A percentile compares a stretch with the other conserved stretches of the same genome.
phyloP scores from a whole-genome alignment of 192 early-diverging fungal genomes.

The Coemansia sp. region DNA sequence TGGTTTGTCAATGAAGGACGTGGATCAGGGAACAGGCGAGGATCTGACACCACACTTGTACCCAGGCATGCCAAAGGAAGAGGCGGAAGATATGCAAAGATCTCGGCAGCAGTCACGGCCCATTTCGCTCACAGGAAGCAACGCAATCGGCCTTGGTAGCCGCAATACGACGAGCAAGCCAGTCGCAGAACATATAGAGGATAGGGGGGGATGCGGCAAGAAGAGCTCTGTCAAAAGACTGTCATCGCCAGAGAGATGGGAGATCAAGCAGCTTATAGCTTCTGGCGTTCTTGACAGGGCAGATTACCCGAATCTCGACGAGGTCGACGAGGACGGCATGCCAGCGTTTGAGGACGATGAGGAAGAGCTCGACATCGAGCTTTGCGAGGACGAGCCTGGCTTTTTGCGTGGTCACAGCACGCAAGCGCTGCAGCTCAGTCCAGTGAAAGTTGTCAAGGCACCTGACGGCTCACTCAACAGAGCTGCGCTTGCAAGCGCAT shows the following conservation, averaged over 20 bases:
- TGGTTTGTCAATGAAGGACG: conserved; percentile 93
- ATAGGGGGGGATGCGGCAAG: conserved; percentile 1
- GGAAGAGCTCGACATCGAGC: conserved; percentile 96
- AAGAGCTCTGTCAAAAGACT: conserved; percentile 72
- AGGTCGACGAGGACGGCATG: conserved; percentile 73
- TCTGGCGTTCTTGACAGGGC: conserved; percentile 83
- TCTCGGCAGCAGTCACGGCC: conserved; percentile 11
- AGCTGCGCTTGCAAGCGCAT: conserved; percentile 89
- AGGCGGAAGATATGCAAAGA: neutral
- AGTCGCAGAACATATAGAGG: neutral
- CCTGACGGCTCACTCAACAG: conserved; percentile 97
- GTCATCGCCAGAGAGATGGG: conserved; percentile 94
- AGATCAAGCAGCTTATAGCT: conserved; percentile 96
- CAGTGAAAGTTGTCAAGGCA: conserved; percentile 97
- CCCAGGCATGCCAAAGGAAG: conserved; percentile 42
- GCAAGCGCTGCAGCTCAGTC: conserved; percentile 80
- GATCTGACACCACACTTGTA: conserved; percentile 84
- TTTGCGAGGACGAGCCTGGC: conserved; percentile 90
- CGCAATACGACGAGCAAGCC: neutral
- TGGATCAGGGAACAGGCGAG: conserved; percentile 88
- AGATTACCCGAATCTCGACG: conserved; percentile 87
- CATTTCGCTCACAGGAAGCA: conserved; percentile 25
- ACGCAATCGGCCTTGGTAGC: conserved; percentile 30
- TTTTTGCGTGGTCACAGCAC: conserved; percentile 93
- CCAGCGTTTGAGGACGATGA: conserved; percentile 83